A percentile compares a stretch with the other conserved stretches of the same genome.
Conservation (phyloP, 2,329 filamentous ascomycete genomes). For the Fusarium sacchari region DNA sequence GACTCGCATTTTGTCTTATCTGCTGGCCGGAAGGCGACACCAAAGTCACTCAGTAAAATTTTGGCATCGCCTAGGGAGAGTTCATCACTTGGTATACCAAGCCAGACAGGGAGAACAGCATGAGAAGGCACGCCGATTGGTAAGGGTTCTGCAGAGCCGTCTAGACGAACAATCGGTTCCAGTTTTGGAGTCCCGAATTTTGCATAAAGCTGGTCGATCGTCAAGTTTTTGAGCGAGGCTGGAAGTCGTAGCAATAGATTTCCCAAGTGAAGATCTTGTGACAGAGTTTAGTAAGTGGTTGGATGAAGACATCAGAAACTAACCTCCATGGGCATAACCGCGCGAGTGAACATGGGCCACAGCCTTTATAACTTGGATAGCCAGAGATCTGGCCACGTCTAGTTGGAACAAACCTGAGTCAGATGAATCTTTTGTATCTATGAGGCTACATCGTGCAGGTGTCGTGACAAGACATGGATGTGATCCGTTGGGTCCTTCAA, state of each 20-base stretch:
- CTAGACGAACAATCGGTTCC: conserved; percentile 33
- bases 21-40: conserved; percentile 47
- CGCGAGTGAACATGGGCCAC: conserved; percentile 44
- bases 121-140: conserved; percentile 43
- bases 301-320: background rate
- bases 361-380: conserved; percentile 45
- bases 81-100: conserved; percentile 47
- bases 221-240: conserved; percentile 34
- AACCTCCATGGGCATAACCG: conserved; percentile 48
- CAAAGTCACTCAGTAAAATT: conserved; percentile 48
- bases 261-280: conserved; percentile 47
- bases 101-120: conserved; percentile 47
- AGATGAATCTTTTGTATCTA: conserved; percentile 31
- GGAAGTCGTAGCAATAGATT: conserved; percentile 47
- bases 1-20: conserved; percentile 40
- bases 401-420: conserved; percentile 39
- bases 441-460: conserved; percentile 43
- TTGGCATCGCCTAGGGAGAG: conserved; percentile 42
- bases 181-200: conserved; percentile 36
- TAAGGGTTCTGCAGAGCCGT: conserved; percentile 26
- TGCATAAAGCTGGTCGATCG: conserved; percentile 41
- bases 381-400: conserved; percentile 42
- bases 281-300: background rate
- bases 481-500: conserved; percentile 44
- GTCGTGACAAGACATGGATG: conserved; percentile 44